Percentiles rank a stretch among this genome's conserved stretches.
Evolutionary conservation across 1,139 yeast genomes (phyloP).

Genomic region (Hemisphaericaspora xylanilytica): DNA sequence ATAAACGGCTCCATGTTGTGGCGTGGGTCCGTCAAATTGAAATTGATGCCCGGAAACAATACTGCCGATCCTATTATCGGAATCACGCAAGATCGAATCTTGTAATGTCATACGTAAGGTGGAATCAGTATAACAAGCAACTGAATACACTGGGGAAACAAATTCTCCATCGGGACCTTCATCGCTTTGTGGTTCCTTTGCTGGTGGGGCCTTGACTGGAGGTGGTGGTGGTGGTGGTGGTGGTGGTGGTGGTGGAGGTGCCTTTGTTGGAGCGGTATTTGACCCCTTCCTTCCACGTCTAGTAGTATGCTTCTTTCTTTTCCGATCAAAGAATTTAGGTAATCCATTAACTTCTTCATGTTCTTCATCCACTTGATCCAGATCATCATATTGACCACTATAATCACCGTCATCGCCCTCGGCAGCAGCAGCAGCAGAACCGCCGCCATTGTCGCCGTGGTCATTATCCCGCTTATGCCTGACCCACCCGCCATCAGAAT

Average conservation of each 20-base stretch:
- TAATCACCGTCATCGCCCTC: too few relatives aligned
- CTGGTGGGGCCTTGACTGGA: too few relatives aligned
- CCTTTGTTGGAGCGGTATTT: background rate
- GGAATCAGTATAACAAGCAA: slow-evolving; percentile 32
- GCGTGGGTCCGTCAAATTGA: slow-evolving; percentile 48
- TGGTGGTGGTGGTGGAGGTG: background rate
- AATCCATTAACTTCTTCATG: slow-evolving; percentile 13
- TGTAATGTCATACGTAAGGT: slow-evolving; percentile 32
- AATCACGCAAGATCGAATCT: slow-evolving; percentile 36
- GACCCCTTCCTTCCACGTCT: slow-evolving; percentile 3
- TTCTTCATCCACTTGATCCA: slow-evolving; percentile 11
- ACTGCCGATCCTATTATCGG: slow-evolving; percentile 38
- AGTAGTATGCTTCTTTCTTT: slow-evolving; percentile 1
- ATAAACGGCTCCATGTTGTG: slow-evolving; percentile 40
- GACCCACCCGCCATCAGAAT: background rate
- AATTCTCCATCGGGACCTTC: slow-evolving; percentile 14
- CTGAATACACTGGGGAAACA: slow-evolving; percentile 28
- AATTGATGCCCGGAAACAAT: slow-evolving; percentile 44
- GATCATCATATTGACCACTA: slow-evolving; percentile 5
- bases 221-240: too few relatives aligned
- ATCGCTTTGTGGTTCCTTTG: too few relatives aligned
- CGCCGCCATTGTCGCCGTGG: too few relatives aligned
- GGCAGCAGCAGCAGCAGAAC: too few relatives aligned
- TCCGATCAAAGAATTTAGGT: slow-evolving; percentile 7
- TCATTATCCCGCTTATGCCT: too few relatives aligned